Base-by-base conservation (phyloP, 352 stramenopile genomes). In the Globisporangium camurandrum region DNA sequence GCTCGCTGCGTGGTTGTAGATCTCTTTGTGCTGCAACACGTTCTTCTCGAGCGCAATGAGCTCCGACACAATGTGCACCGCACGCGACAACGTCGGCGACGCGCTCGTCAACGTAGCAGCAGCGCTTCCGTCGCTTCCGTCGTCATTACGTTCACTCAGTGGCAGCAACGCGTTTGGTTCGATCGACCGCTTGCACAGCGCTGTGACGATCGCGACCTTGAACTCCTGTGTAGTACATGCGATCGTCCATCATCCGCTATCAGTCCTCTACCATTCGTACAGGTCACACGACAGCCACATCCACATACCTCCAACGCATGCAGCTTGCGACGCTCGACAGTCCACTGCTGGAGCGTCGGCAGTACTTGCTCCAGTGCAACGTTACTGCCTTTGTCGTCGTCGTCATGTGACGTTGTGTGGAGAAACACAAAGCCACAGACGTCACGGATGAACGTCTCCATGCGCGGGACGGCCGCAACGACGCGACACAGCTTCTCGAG, bases 381-480 rank as follows among this genome's bases (percentile, higher is more conserved):
- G 4, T 45, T 47, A 12, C 65, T 51, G 26, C 69, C 64, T 10
- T 41, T 19, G 40, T 57, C 41, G 16, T 64, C 57, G 7, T 44
- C 41, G 23, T 69, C 48, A 1, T 69, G 64, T 14, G 58, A 60
- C 6, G 57, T 26, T 43, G 75, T 67, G 8, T 37, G 31, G 24
- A 87, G 64, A 39, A 79, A 87, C 10, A 91, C 75, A 38, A 84
- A 88, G 3, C 68, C 71, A 40, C 76, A 90, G 1, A 94, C 78
- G n/a, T 93, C 79, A 4, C 75, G 79, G 49, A 95, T 88, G 39
- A 95, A 94, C 46, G 75, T 84, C 46, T 94, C 85, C 72, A 94
- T 88, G 11, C 80, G 67, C 0, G 85, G 83, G 6, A 95, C 80
- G 1, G 78, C 76, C 12, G 68, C 62, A 7, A 95, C 80, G 11